These are phyloP conservation scores for Onygenales sp. DNA, from an alignment of 2,329 filamentous ascomycete genomes.

Conservation along the genomic window DNA sequence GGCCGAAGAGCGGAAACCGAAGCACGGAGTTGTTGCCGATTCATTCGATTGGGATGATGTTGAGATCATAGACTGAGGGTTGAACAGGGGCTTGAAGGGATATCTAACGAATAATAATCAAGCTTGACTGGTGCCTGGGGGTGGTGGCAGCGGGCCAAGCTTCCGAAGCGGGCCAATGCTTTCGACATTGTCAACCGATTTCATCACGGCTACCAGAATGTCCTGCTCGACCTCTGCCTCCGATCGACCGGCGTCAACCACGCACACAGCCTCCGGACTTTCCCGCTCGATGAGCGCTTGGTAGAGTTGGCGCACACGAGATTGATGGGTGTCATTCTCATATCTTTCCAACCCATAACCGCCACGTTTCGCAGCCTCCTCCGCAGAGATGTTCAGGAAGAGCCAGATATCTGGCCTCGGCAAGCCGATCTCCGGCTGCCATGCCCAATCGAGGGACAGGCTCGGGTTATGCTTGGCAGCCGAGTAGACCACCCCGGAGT, in stretches of 20 bases:
- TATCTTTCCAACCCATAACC: constrained; percentile 86
- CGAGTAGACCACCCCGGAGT: constrained; percentile 87
- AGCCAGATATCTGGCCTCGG: constrained; percentile 80
- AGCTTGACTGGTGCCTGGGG: neutral
- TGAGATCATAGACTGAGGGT: constrained; percentile 31
- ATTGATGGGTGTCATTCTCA: constrained; percentile 75
- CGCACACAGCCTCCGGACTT: constrained; percentile 43
- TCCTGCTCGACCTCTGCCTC: constrained; percentile 43
- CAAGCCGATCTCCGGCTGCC: constrained; percentile 73
- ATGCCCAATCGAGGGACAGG: constrained; percentile 69
- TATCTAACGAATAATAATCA: neutral
- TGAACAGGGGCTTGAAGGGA: neutral
- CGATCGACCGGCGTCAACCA: constrained; percentile 45
- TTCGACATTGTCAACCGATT: constrained; percentile 24
- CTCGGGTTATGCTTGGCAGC: constrained; percentile 71
- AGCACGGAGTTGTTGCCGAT: constrained; percentile 29
- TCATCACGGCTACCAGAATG: constrained; percentile 21
- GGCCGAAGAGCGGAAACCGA: constrained; percentile 2
- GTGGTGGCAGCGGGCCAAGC: constrained; percentile 21
- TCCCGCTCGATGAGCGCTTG: constrained; percentile 40
- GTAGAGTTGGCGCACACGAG: constrained; percentile 66
- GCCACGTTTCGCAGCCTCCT: constrained; percentile 63
- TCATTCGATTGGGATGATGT: constrained; percentile 47
- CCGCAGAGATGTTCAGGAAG: constrained; percentile 73
- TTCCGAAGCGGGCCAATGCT: constrained; percentile 25